phyloP scores from a whole-genome alignment of 176 grass and related monocot genomes.

The Tillandsia leiboldiana region DNA sequence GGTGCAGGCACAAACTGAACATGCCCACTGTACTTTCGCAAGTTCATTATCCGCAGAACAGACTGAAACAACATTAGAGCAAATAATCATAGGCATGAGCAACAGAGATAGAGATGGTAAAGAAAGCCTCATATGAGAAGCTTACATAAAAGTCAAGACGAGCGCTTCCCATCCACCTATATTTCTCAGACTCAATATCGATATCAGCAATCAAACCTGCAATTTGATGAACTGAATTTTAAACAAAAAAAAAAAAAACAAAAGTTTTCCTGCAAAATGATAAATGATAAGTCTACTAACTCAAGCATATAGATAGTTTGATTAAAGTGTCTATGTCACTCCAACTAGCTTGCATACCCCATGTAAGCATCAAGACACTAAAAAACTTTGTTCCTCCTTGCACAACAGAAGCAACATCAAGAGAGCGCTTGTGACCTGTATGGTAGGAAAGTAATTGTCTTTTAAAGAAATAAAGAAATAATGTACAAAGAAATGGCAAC shows the following conservation, averaged over 20 bases:
- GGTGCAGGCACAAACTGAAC: constrained; percentile 61
- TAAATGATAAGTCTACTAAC: background rate
- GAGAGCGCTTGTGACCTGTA: constrained; percentile 48
- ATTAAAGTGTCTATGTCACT: background rate
- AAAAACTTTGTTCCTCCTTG: constrained; percentile 61
- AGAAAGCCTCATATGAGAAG: background rate
- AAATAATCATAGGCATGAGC: background rate
- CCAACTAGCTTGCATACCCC: constrained; percentile 43
- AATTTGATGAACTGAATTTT: background rate
- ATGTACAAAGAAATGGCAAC: background rate
- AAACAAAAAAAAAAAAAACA: background rate
- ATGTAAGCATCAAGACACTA: constrained; percentile 62
- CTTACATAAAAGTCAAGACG: constrained; percentile 77
- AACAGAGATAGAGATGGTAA: constrained; percentile 16
- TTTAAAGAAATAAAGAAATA: constrained; percentile 4
- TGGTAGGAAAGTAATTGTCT: background rate
- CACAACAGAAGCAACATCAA: constrained; percentile 60
- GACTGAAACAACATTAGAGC: constrained; percentile 29
- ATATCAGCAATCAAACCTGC: constrained; percentile 85
- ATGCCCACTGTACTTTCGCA: constrained; percentile 48
- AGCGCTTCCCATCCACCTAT: constrained; percentile 84
- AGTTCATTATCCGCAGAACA: constrained; percentile 53
- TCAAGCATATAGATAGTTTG: background rate
- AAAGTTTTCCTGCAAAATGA: background rate
- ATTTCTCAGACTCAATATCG: constrained; percentile 77